Evolutionary conservation across 2,329 filamentous ascomycete species (phyloP), one percentile per base, ranked within the genome.

Genomic region (Truncatella angustata): DNA sequence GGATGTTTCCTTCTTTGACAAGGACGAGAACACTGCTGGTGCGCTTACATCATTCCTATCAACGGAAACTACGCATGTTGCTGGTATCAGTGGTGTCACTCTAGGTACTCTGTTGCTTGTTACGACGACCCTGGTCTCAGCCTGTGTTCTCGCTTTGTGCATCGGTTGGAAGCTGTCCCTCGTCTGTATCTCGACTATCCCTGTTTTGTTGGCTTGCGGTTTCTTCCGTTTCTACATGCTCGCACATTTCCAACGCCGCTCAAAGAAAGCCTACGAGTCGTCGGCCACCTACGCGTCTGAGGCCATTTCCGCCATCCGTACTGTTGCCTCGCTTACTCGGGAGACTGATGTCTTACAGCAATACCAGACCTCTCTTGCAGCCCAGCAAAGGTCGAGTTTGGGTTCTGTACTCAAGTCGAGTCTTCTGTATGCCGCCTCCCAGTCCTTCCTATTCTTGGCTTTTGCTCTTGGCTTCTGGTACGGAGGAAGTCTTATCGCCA

Each of bases 391-490:
- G 50, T 75, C 77, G 43, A 90, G 88, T 55, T 69, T 96, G 34
- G 77, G 79, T 9, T 94, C 90, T 0, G 82, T 96, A 28, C 68
- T 91, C 54, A 87, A 85, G 63, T 91, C 90, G 0, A 92, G 89
- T 10, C 66, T 79, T 1, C 81, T 97, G 4, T 97, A 96, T 65
- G 91, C 92, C 1, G 81, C 85, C 2, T 90, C 91, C 1, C 92
- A 97, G 71, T 91, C 88, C 0, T 74, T 96, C 53, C 83, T 90
- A 55, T 95, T 96, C 73, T 77, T 91, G 43, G 90, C 87, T 59
- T 86, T 94, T 54, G 91, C 91, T 0, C 82, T 97, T 4, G 91
- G 88, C 2, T 97, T 97, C 76, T 97, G 90, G 90, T 96, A 94
- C 63, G 91, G 91, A 55, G 90, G 90, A 24, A 88, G 79, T 0